These are phyloP conservation scores for Kockovaella imperatae DNA, from an alignment of 768 basidiomycete species.

Conservation along the genomic window DNA sequence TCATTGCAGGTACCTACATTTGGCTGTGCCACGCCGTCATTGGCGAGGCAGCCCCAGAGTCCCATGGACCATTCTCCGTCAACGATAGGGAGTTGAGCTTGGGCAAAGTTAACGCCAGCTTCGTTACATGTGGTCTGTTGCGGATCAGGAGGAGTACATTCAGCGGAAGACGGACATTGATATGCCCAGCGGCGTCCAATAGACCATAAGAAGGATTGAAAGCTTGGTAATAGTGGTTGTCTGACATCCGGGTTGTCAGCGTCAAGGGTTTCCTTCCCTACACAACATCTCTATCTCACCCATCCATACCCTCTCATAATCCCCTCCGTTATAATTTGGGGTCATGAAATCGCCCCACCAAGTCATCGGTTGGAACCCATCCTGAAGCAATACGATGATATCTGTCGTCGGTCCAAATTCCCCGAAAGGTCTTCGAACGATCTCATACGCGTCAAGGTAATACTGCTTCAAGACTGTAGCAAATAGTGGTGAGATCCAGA, in stretches of 20 bases:
- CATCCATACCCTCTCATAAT: neutral
- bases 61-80: neutral
- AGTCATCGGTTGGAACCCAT: conserved; percentile 24
- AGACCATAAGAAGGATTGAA: neutral
- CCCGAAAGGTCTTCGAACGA: conserved; percentile 23
- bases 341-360: neutral
- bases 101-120: neutral
- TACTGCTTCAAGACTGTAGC: conserved; percentile 24
- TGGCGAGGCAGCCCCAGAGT: too few species aligned
- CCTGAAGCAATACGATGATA: conserved; percentile 35
- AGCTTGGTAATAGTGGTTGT: neutral
- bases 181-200: neutral
- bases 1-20: neutral
- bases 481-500: neutral
- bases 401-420: conserved; percentile 18
- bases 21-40: neutral
- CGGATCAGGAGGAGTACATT: too few species aligned
- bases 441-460: conserved; percentile 28
- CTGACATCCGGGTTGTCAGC: too few species aligned
- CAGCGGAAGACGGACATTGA: too few species aligned
- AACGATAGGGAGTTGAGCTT: neutral
- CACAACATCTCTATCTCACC: too few species aligned
- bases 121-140: too few species aligned
- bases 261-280: too few species aligned
- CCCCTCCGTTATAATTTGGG: too few species aligned